A percentile compares a stretch with the other conserved stretches of the same genome.
These are phyloP conservation scores for Alternaria solani DNA, from an alignment of 2,329 filamentous ascomycete species.

Conservation along the genomic window DNA sequence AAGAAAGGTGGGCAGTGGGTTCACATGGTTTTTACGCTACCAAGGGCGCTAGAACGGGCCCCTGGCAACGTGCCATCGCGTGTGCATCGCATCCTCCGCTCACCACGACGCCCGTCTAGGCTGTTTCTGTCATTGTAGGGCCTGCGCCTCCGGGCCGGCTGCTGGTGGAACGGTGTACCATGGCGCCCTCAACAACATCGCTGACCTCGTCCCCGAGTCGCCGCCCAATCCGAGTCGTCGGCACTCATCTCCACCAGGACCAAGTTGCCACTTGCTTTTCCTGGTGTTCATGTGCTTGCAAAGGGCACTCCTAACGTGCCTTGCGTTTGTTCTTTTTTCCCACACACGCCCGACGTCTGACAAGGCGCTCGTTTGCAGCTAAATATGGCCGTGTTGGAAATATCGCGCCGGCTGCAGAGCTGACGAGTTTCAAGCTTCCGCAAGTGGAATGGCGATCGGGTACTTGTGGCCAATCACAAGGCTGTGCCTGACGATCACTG, in stretches of 20 bases:
- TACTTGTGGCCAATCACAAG: conserved; percentile 32
- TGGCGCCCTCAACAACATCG: conserved; percentile 34
- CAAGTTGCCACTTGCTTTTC: conserved; percentile 8
- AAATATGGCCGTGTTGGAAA: conserved; percentile 25
- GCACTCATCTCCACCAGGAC: conserved; percentile 11
- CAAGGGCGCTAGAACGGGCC: conserved; percentile 12
- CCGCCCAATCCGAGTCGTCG: not conserved
- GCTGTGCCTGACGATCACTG: conserved; percentile 40
- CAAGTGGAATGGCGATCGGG: conserved; percentile 28
- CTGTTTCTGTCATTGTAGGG: conserved; percentile 24
- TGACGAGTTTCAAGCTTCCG: conserved; percentile 39
- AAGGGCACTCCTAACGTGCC: not conserved
- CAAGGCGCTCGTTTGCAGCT: conserved; percentile 22
- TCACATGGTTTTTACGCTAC: conserved; percentile 13
- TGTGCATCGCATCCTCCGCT: conserved; percentile 32
- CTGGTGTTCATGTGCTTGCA: conserved; percentile 1
- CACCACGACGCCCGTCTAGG: conserved; percentile 12
- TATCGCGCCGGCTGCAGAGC: conserved; percentile 19
- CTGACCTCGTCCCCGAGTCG: not conserved
- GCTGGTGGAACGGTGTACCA: conserved; percentile 29
- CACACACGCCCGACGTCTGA: not conserved
- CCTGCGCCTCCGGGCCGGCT: conserved; percentile 30
- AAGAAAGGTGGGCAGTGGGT: conserved; percentile 14
- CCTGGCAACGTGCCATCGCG: conserved; percentile 25
- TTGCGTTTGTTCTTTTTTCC: conserved; percentile 4